These are phyloP conservation scores for Leccinum truebloodii DNA, from an alignment of 768 basidiomycete species.

Conservation along the genomic window DNA sequence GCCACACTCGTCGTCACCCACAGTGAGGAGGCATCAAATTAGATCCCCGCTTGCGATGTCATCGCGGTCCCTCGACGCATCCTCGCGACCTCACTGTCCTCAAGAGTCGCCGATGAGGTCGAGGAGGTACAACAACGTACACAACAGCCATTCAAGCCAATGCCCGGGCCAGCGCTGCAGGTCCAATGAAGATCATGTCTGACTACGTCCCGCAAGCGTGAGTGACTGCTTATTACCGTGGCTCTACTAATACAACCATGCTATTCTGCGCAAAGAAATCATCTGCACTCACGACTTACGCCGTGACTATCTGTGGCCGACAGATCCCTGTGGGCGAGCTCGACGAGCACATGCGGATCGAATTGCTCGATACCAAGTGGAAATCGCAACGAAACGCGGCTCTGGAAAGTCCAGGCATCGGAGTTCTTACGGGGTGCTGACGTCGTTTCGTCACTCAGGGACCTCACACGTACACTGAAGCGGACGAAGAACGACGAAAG, in stretches of 20 bases:
- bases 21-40: too few species aligned
- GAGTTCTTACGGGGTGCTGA: slow-evolving; percentile 91
- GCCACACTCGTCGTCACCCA: too few species aligned
- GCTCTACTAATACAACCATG: slow-evolving; percentile 8
- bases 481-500: slow-evolving; percentile 87
- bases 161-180: slow-evolving; percentile 57
- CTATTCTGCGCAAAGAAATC: slow-evolving; percentile 64
- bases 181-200: slow-evolving; percentile 91
- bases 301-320: slow-evolving; percentile 76
- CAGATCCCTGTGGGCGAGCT: slow-evolving; percentile 94
- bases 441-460: slow-evolving; percentile 89
- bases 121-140: slow-evolving; percentile 59
- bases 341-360: slow-evolving; percentile 97
- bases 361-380: slow-evolving; percentile 96
- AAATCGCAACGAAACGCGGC: slow-evolving; percentile 85
- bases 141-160: slow-evolving; percentile 76
- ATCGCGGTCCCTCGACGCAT: too few species aligned
- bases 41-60: too few species aligned
- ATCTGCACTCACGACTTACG: slow-evolving; percentile 79
- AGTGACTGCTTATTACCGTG: slow-evolving; percentile 34
- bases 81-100: too few species aligned
- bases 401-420: slow-evolving; percentile 85
- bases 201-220: slow-evolving; percentile 93
- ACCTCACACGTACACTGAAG: slow-evolving; percentile 89
- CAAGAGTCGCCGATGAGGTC: slow-evolving; percentile 55